Conservation (phyloP, 2,329 filamentous ascomycete genomes). For the Exophiala lecanii-corni region DNA sequence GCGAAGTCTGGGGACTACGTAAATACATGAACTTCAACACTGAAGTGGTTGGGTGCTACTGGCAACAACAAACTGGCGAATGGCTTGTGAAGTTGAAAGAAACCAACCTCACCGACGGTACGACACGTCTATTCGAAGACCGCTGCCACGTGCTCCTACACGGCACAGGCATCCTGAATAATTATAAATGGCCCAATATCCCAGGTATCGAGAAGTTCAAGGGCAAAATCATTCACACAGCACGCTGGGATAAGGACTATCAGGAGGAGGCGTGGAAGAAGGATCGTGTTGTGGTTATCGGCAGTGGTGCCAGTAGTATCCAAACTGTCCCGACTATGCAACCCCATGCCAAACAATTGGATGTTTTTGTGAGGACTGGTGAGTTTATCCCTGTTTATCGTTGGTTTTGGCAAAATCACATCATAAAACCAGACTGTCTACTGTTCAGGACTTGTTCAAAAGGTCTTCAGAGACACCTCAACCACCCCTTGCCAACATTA, state of each 20-base stretch:
- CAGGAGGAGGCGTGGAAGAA: conserved; percentile 42
- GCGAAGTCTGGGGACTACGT: conserved; percentile 44
- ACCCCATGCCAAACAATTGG: conserved; percentile 42
- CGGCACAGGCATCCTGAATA: conserved; percentile 47
- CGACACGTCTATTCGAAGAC: conserved; percentile 38
- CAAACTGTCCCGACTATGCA: conserved; percentile 47
- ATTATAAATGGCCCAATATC: conserved; percentile 40
- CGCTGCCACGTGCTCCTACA: conserved; percentile 42
- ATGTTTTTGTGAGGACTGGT: conserved; percentile 44
- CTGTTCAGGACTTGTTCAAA: too few species aligned
- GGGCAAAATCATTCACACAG: conserved; percentile 37
- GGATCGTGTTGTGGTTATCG: conserved; percentile 42
- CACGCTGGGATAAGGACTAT: conserved; percentile 44
- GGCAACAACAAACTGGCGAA: conserved; percentile 46
- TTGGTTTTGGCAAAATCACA: too few species aligned
- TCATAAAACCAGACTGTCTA: too few species aligned
- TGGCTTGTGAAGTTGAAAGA: conserved; percentile 49
- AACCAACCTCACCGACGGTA: conserved; percentile 29
- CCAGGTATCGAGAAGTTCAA: conserved; percentile 41
- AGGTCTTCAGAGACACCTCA: too few species aligned
- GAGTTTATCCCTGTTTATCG: conserved; percentile 8
- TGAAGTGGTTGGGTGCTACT: conserved; percentile 44
- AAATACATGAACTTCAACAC: conserved; percentile 52
- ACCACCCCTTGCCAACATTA: too few species aligned
- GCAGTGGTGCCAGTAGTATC: conserved; percentile 42